Base-by-base conservation (phyloP, 2,329 filamentous ascomycete genomes). In the Ophiostoma populinum region DNA sequence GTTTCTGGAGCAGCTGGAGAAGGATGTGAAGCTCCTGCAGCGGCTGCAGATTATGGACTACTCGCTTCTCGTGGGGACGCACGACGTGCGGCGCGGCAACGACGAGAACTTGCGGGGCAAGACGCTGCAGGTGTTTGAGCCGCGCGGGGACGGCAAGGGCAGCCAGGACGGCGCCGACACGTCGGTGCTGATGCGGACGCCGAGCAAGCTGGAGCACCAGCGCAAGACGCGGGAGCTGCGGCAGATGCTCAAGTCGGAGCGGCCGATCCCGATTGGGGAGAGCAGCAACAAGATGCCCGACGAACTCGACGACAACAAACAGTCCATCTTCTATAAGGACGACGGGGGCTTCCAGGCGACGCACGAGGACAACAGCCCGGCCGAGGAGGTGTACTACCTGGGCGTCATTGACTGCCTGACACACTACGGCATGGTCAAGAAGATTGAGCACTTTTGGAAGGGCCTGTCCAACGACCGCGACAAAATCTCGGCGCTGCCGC, bases 391-490 rank as follows among this genome's bases (percentile, higher is more conserved):
- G 27, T 98, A 98, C 56, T 98, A 98, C 52, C 71, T 98, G 7
- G 92, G 90, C 24, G 92, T 98, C 47, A 98, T 98, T 54, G 90
- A 98, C 57, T 98, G 90, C 55, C 63, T 98, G 48, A 98, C 90
- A 47, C 83, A 94, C 54, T 98, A 95, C 54, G 85, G 85, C 45
- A 74, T 86, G 44, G 70, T 93, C 56, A 98, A 98, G 60, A 87
- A 90, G 52, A 70, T 87, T 42, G 90, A 98, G 55, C 78, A 95
- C 56, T 90, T 95, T 57, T 90, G 86, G 78, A 98, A 98, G 61
- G 87, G 90, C 24, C 62, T 95, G 40, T 82, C 78, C 3, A 70
- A 75, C 47, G 80, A 90, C 47, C 76, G 82, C 47, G 74, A 70
- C 22, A 77, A 94, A 51, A 95, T 98, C 41, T 95, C 87, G 0